Percentiles rank a stretch among this genome's conserved stretches.
These are phyloP conservation scores for Penicillium ucsense DNA, from an alignment of 495 filamentous ascomycete species.

Conservation along the genomic window DNA sequence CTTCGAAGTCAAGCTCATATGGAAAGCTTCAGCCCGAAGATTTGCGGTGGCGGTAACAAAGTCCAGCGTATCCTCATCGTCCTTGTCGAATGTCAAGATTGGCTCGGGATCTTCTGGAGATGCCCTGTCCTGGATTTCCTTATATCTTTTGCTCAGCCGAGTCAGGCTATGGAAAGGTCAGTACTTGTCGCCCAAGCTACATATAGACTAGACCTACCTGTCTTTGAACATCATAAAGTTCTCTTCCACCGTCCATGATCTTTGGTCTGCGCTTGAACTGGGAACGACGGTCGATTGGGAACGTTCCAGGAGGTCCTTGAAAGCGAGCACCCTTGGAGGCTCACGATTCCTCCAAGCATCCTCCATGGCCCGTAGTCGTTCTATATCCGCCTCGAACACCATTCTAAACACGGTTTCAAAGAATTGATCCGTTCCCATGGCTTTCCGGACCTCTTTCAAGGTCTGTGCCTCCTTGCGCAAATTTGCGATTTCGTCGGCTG, in stretches of 20 bases:
- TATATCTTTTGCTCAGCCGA: slow-evolving; percentile 64
- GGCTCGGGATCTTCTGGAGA: slow-evolving; percentile 41
- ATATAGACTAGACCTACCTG: slow-evolving; percentile 33
- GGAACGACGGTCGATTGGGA: slow-evolving; percentile 39
- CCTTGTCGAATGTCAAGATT: slow-evolving; percentile 87
- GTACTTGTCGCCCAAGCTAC: not conserved
- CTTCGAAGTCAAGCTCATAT: slow-evolving; percentile 77
- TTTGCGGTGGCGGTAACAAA: slow-evolving; percentile 91
- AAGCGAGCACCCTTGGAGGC: slow-evolving; percentile 64
- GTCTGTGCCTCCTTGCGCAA: slow-evolving; percentile 74
- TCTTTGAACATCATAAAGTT: slow-evolving; percentile 81
- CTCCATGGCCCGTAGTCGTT: slow-evolving; percentile 75
- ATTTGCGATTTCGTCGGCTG: slow-evolving; percentile 77
- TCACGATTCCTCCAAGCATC: slow-evolving; percentile 91
- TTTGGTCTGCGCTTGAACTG: slow-evolving; percentile 59
- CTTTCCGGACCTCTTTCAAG: slow-evolving; percentile 68
- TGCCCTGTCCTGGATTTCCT: slow-evolving; percentile 41
- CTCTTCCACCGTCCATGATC: slow-evolving; percentile 69
- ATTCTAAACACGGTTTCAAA: slow-evolving; percentile 78
- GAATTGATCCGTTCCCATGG: slow-evolving; percentile 77
- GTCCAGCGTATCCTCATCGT: slow-evolving; percentile 90
- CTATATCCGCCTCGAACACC: slow-evolving; percentile 80
- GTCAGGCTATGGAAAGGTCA: slow-evolving; percentile 43
- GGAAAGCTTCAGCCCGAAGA: slow-evolving; percentile 74
- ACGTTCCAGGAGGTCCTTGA: slow-evolving; percentile 41